Evolutionary conservation across 2,329 filamentous ascomycete genomes (phyloP).

Genomic region (Fusarium domesticum): DNA sequence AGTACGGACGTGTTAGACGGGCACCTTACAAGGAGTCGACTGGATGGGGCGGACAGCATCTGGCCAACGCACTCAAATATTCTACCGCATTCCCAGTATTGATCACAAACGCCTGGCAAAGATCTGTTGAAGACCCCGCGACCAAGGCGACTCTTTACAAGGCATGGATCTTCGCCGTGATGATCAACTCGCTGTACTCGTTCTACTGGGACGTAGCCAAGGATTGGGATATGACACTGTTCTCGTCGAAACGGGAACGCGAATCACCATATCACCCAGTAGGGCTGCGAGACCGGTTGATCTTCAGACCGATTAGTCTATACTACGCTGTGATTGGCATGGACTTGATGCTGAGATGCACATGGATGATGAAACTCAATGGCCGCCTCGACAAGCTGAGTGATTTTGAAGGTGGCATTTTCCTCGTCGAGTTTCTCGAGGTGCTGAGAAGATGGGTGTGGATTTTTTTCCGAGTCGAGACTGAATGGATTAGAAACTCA

Average conservation of each 20-base stretch:
- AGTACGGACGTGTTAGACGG: conserved; percentile 70
- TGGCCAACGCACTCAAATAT: conserved; percentile 95
- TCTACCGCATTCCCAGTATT: conserved; percentile 92
- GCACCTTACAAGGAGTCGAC: conserved; percentile 52
- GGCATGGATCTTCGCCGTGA: conserved; percentile 68
- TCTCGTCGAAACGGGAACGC: conserved; percentile 58
- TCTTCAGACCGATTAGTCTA: conserved; percentile 67
- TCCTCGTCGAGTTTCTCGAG: conserved; percentile 81
- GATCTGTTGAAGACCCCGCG: conserved; percentile 49
- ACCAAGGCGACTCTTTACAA: conserved; percentile 47
- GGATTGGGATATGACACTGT: conserved; percentile 92
- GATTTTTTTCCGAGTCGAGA: conserved; percentile 95
- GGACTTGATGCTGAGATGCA: conserved; percentile 80
- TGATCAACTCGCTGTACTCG: conserved; percentile 86
- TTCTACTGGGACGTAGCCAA: conserved; percentile 98
- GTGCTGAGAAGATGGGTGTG: conserved; percentile 89
- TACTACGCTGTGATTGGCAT: conserved; percentile 81
- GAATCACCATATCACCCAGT: conserved; percentile 65
- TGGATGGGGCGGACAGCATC: conserved; percentile 79
- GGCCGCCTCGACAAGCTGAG: conserved; percentile 78
- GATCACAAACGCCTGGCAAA: conserved; percentile 71
- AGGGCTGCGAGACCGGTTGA: conserved; percentile 71
- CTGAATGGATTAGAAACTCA: conserved; percentile 73
- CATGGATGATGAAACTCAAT: conserved; percentile 86
- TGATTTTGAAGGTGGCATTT: conserved; percentile 85